A percentile compares a stretch with the other conserved stretches of the same genome.
phyloP scores from a whole-genome alignment of 1,139 yeast genomes.

The Geotrichum histeridarum region DNA sequence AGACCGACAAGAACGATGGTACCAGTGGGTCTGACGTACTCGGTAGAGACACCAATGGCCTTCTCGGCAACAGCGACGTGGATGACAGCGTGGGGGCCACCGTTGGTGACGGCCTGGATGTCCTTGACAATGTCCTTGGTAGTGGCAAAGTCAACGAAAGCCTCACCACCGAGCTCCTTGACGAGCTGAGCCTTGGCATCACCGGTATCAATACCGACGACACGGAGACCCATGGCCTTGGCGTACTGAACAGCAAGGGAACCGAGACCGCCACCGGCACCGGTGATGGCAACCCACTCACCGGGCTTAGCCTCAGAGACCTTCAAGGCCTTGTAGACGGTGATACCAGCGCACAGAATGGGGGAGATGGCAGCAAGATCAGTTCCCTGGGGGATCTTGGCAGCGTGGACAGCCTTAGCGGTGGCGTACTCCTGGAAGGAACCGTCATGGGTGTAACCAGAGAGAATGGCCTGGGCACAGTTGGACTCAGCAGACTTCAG shows the following conservation, averaged over 20 bases:
- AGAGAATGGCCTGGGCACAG: constrained; percentile 61
- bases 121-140: constrained; percentile 49
- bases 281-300: constrained; percentile 74
- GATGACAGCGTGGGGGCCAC: constrained; percentile 75
- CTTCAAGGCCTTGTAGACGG: constrained; percentile 78
- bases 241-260: constrained; percentile 78
- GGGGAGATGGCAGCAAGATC: constrained; percentile 75
- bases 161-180: constrained; percentile 62
- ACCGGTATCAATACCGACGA: constrained; percentile 72
- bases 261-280: constrained; percentile 86
- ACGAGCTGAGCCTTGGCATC: constrained; percentile 55
- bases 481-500: constrained; percentile 62
- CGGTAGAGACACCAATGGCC: constrained; percentile 65
- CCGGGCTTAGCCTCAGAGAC: constrained; percentile 62
- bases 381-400: constrained; percentile 62
- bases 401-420: constrained; percentile 84
- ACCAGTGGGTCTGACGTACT: constrained; percentile 69
- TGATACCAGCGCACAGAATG: constrained; percentile 74
- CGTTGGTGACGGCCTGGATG: constrained; percentile 54
- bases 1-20: constrained; percentile 76
- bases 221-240: constrained; percentile 75
- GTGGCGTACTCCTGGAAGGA: constrained; percentile 81
- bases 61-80: constrained; percentile 74
- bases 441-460: constrained; percentile 80
- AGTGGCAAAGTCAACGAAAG: constrained; percentile 55